Base-by-base conservation (phyloP, 768 basidiomycete genomes). In the Boletus subparvulus region DNA sequence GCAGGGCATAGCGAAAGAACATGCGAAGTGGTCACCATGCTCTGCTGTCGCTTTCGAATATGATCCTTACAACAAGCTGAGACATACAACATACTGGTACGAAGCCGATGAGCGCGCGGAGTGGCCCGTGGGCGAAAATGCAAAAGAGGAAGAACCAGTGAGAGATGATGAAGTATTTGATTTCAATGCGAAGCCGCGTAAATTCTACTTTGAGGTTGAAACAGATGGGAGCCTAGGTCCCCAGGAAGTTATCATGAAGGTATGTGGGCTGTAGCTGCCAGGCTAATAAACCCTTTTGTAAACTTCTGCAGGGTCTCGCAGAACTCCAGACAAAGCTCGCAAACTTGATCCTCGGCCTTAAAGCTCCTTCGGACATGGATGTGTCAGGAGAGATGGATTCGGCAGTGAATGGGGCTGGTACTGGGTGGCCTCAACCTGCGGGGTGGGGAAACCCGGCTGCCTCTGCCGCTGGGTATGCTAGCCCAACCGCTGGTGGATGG, bases 11-110 rank as follows among this genome's bases (percentile, higher is more conserved):
- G 94, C 96, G 4, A 98, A 98, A 78, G 94, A 97, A 70, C 97
- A 99, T 69, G 94, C 97, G 13, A 99, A 99, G 75, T 99, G 96
- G 93, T 96, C 94, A 0, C 96, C 97, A 13, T 91, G 94, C 58
- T 90, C 94, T 2, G 94, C 97, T 9, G 87, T 99, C 17, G 85
- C 88, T 9, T 98, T 96, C 61, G 97, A 99, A 75, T 99, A 99
- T 61, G 97, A 99, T 73, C 97, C 97, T 13, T 83, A 98, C 78
- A 99, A 99, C 76, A 94, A 94, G 72, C 79, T 99, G 33, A 85
- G 94, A 51, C 97, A 99, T 74, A 98, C 97, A 4, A 85, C 89
- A 3, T 85, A 97, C 72, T 98, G 97, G 97, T 92, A 80, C 68
- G 97, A 99, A 73, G 80, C 78, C 24, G 86, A 94, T 64, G 78